phyloP scores from a whole-genome alignment of 2,329 filamentous ascomycete species.

The Monilinia vaccinii-corymbosi region DNA sequence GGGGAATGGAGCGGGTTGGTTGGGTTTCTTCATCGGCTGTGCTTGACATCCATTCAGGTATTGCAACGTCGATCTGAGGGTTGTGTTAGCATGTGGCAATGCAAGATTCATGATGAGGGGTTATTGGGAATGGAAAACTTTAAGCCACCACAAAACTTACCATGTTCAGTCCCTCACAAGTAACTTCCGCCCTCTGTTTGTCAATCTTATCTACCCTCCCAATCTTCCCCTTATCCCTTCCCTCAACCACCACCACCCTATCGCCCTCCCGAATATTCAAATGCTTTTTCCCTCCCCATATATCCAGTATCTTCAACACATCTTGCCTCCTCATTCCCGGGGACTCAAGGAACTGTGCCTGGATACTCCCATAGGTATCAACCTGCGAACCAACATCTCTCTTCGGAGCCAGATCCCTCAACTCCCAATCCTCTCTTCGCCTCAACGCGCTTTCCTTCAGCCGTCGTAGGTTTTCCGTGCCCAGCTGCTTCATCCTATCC shows the following conservation, averaged over 20 bases:
- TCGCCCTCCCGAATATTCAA: slow-evolving; percentile 61
- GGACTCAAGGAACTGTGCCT: slow-evolving; percentile 29
- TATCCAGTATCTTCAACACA: slow-evolving; percentile 28
- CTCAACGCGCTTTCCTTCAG: slow-evolving; percentile 42
- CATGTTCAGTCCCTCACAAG: slow-evolving; percentile 53
- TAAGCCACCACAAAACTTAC: slow-evolving; percentile 37
- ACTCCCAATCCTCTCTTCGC: slow-evolving; percentile 66
- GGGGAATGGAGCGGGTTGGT: slow-evolving; percentile 31
- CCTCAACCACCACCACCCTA: slow-evolving; percentile 72
- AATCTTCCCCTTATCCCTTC: slow-evolving; percentile 76
- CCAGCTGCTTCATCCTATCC: not conserved
- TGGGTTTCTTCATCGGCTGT: slow-evolving; percentile 32
- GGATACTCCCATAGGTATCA: slow-evolving; percentile 50
- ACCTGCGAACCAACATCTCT: slow-evolving; percentile 54
- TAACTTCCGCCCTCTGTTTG: slow-evolving; percentile 44
- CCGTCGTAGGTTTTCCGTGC: slow-evolving; percentile 14
- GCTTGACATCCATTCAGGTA: slow-evolving; percentile 34
- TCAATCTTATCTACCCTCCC: slow-evolving; percentile 56
- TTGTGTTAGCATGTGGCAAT: not conserved
- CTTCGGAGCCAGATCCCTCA: slow-evolving; percentile 71
- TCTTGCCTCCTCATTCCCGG: slow-evolving; percentile 17
- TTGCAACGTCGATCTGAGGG: slow-evolving; percentile 33
- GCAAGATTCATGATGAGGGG: not conserved
- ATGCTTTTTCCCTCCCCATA: slow-evolving; percentile 33
- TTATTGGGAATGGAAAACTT: not conserved